Evolutionary conservation across 805 yeast genomes (phyloP).

Genomic region (Saccharomycopsis selenospora): DNA sequence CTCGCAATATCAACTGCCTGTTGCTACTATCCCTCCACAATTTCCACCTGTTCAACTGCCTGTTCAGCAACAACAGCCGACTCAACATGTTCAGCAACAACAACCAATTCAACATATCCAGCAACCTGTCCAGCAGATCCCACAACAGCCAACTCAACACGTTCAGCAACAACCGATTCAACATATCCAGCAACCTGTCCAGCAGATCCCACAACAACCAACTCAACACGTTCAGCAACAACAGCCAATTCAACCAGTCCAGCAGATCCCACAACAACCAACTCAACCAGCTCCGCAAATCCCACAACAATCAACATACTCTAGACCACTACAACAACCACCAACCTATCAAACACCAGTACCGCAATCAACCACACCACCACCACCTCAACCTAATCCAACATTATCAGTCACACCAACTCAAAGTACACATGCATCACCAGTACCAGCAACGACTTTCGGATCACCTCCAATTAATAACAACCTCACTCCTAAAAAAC

Average conservation of each 20-base stretch:
- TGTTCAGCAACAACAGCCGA: background rate
- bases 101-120: slow-evolving; percentile 6
- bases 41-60: background rate
- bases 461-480: background rate
- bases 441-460: background rate
- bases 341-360: background rate
- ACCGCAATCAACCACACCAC: slow-evolving; percentile 9
- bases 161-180: slow-evolving; percentile 6
- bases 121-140: slow-evolving; percentile 5
- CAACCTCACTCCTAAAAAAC: background rate
- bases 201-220: slow-evolving; percentile 5
- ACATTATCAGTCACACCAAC: slow-evolving; percentile 7
- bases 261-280: background rate
- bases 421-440: background rate
- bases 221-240: background rate
- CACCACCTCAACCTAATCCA: slow-evolving; percentile 11
- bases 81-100: background rate
- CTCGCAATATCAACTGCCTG: no score
- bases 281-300: slow-evolving; percentile 1
- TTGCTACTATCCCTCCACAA: no score
- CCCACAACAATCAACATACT: background rate
- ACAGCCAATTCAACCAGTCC: background rate
- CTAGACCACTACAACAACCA: background rate
- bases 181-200: slow-evolving; percentile 6
- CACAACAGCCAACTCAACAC: slow-evolving; percentile 11